Evolutionary conservation across 495 filamentous ascomycete species (phyloP), one percentile per base, ranked within the genome.

Genomic region (Xylaria venustula): DNA sequence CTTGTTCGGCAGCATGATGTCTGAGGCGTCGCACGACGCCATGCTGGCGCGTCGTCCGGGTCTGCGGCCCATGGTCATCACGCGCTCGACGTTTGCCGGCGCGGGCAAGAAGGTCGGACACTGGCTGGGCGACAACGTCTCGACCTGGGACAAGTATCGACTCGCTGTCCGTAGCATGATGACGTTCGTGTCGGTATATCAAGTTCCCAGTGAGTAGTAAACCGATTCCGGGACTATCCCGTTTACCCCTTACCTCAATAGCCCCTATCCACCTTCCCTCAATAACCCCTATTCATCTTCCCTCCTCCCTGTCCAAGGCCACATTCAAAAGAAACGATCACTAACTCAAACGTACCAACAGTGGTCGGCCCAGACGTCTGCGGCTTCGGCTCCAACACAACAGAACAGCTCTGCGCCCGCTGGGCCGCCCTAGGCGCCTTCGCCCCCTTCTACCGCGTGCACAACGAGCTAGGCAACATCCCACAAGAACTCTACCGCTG

Each of bases 1-100:
- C 68, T 73, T 96, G 11, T 94, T 90, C 71, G 92, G 92, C 41
- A 86, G 84, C 9, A 91, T 95, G 90, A 96, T 96, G 92, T 87
- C 84, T 25, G 75, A 81, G 8, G 75, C 84, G 1, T 89, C 86
- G 22, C 79, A 84, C 56, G 68, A 81, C 4, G 88, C 90, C 8
- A 90, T 96, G 90, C 73, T 84, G 9, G 71, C 77, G 32, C 84
- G 90, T 36, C 86, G 89, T 2, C 90, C 91, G 0, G 71, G 68
- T 1, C 75, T 84, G 1, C 83, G 91, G 0, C 90, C 92, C 4
- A 65, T 95, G 54, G 77, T 96, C 61, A 95, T 96, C 70, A 93
- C 91, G 17, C 88, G 92, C 20, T 88, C 84, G 59, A 96, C 90
- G 2, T 96, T 92, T 67, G 86, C 88, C 5, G 91, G 92, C 26